Evolutionary conservation across 2,329 filamentous ascomycete genomes (phyloP).

Genomic region (Penicillium oxalicum): DNA sequence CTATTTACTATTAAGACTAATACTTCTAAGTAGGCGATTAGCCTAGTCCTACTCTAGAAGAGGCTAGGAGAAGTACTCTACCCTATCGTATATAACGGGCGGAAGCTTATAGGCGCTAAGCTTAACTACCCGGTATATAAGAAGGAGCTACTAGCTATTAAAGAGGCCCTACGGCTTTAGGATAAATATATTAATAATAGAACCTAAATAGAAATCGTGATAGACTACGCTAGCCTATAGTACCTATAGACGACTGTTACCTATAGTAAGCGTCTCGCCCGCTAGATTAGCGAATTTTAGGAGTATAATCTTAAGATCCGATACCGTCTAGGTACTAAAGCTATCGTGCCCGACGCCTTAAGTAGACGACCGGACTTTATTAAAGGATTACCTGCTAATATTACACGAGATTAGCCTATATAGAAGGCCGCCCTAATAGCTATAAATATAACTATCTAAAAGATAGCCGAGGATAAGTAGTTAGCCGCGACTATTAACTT

Average conservation of each 20-base stretch:
- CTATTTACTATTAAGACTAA: not conserved
- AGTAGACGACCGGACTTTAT: not conserved
- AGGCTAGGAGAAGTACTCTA: not conserved
- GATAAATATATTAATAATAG: not conserved
- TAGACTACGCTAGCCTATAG: too few relatives aligned
- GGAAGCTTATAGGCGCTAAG: not conserved
- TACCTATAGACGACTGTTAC: too few relatives aligned
- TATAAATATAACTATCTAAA: too few relatives aligned
- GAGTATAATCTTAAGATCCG: too few relatives aligned
- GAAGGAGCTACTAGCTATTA: not conserved
- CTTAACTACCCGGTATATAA: not conserved
- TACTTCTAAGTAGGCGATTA: not conserved
- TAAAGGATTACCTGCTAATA: not conserved
- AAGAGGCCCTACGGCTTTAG: not conserved
- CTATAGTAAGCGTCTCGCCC: too few relatives aligned
- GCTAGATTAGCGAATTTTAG: too few relatives aligned
- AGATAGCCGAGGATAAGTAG: too few relatives aligned
- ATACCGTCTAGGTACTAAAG: not conserved
- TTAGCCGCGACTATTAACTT: too few relatives aligned
- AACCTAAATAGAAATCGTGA: too few relatives aligned
- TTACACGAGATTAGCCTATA: conserved; percentile 3
- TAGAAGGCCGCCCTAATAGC: too few relatives aligned
- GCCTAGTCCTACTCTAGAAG: not conserved
- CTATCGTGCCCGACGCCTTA: not conserved
- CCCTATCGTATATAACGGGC: not conserved